These are phyloP conservation scores for Exserohilum rostratum DNA, from an alignment of 2,329 filamentous ascomycete genomes.

Conservation along the genomic window DNA sequence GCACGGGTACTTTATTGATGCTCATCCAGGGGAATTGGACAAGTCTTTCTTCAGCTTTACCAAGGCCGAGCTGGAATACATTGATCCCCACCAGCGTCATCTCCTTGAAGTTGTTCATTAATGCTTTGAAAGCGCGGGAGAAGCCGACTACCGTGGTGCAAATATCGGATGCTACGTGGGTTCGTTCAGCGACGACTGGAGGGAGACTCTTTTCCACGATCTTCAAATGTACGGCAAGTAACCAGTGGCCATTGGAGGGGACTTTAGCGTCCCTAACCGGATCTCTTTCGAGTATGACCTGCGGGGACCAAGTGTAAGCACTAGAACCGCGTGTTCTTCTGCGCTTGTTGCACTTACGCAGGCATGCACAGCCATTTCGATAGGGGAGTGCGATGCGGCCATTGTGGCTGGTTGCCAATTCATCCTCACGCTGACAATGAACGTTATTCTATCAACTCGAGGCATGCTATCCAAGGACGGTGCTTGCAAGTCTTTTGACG, in stretches of 20 bases:
- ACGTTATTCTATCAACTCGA: conserved; percentile 16
- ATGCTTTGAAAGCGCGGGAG: conserved; percentile 46
- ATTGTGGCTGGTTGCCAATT: conserved; percentile 20
- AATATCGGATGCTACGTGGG: conserved; percentile 27
- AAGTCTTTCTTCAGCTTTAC: conserved; percentile 24
- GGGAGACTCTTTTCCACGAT: not conserved
- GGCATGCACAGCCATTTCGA: conserved; percentile 10
- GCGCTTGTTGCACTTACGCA: not conserved
- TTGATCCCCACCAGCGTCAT: conserved; percentile 35
- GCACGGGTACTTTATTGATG: not conserved
- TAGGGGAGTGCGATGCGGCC: conserved; percentile 13
- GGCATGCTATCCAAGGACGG: conserved; percentile 17
- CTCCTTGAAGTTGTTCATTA: conserved; percentile 38
- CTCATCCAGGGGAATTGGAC: conserved; percentile 15
- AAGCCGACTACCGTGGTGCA: conserved; percentile 21
- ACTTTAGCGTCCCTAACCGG: conserved; percentile 31
- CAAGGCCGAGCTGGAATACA: conserved; percentile 10
- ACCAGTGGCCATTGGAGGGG: conserved; percentile 1
- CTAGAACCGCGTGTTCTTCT: not conserved
- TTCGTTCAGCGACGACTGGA: conserved; percentile 30
- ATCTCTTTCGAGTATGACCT: conserved; percentile 30
- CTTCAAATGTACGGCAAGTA: not conserved
- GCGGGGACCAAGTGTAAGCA: conserved; percentile 13
- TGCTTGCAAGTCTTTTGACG: conserved; percentile 29
- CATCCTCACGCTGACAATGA: not conserved